Evolutionary conservation across 2,329 filamentous ascomycete species (phyloP), one percentile per base, ranked within the genome.

Genomic region (Neofusicoccum parvum): DNA sequence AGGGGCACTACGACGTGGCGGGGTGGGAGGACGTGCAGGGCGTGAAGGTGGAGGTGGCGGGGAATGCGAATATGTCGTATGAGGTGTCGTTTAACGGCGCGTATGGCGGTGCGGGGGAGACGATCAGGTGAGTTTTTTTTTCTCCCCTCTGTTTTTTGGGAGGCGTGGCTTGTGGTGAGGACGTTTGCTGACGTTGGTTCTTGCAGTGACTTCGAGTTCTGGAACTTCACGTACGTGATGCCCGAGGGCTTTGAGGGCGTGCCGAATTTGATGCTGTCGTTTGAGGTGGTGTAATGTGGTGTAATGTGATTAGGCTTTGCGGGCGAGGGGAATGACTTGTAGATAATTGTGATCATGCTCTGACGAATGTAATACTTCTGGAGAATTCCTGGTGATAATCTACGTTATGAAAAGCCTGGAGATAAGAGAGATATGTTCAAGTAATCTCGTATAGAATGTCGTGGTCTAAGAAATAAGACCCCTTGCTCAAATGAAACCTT

Each of bases 11-110:
- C 5, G 82, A 83, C 37, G 74, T 87, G 1, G 48, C 70, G 0
- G 72, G 76, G 1, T 85, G 83, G 79, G 74, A 71, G 0, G 84
- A 86, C 67, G 73, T 87, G 0, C 79, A 81, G 37, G 83, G 84
- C 1, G 67, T 86, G 2, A 71, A 74, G 1, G 78, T 87, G 0
- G 76, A 73, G 0, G 76, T 85, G 0, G 75, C 77, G 0, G 83
- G 83, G 0, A 84, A 81, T 2, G 78, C 82, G 37, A 75, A 81
- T 64, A 46, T 72, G 46, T 73, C 73, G 0, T 81, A 80, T 17
- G 69, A 68, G 1, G 72, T 86, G 1, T 73, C 74, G 0, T 86
- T 83, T 64, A 80, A 76, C 17, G 83, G 83, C 67, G 74, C 58
- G 14, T 70, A 73, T 65, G 79, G 79, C 5, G 79, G 79, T 2